A percentile compares a stretch with the other conserved stretches of the same genome.
phyloP scores from a whole-genome alignment of 164 flowering plant genomes.

The Macadamia tetraphylla region DNA sequence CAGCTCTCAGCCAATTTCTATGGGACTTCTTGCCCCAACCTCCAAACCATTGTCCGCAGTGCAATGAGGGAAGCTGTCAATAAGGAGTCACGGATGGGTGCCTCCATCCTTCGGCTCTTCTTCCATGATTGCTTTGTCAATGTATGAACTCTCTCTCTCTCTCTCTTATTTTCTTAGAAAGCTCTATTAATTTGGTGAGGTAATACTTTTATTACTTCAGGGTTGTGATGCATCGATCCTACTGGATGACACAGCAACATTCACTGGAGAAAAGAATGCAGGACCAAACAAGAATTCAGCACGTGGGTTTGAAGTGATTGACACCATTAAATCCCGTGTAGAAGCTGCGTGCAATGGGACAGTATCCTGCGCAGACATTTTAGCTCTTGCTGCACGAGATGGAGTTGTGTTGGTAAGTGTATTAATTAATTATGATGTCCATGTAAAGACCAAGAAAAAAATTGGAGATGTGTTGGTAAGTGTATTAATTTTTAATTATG shows the following conservation, averaged over 20 bases:
- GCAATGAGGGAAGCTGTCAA: constrained; percentile 15
- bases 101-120: not conserved
- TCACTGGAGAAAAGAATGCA: not conserved
- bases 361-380: not conserved
- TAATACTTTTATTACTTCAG: not conserved
- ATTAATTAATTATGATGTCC: too few species aligned
- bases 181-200: not conserved
- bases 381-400: not conserved
- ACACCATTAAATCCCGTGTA: not conserved
- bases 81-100: not conserved
- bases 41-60: constrained; percentile 4
- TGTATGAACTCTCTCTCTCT: not conserved
- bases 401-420: not conserved
- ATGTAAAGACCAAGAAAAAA: too few species aligned
- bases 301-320: not conserved
- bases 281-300: not conserved
- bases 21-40: constrained; percentile 25
- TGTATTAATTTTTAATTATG: too few species aligned
- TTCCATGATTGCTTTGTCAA: constrained; percentile 1
- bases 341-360: not conserved
- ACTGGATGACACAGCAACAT: not conserved
- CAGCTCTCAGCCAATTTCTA: constrained; percentile 32
- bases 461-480: not conserved
- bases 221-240: not conserved
- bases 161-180: too few species aligned